A percentile compares a stretch with the other conserved stretches of the same genome.
Conservation (phyloP, 2,329 filamentous ascomycete species). For the Orbilia oligospora region DNA sequence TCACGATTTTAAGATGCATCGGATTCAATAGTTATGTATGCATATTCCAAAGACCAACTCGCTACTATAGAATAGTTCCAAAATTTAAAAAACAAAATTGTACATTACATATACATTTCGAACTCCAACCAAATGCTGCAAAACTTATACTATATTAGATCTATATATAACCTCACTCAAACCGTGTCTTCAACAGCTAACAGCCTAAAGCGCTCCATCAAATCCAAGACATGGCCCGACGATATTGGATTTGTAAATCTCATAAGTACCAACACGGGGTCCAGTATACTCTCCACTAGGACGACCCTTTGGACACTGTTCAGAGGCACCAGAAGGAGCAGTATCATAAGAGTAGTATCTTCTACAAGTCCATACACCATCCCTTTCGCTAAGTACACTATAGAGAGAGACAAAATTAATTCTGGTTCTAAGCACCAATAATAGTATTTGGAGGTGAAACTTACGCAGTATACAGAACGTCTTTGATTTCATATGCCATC, state of each 20-base stretch:
- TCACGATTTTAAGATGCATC: no score
- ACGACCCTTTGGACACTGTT: slow-evolving; percentile 1
- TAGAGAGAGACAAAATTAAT: neutral
- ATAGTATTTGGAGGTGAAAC: no score
- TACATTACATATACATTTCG: no score
- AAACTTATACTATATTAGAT: no score
- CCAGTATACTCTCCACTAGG: neutral
- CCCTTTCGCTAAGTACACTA: neutral
- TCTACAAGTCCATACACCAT: neutral
- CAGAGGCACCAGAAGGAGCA: neutral
- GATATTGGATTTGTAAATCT: neutral
- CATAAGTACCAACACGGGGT: slow-evolving; percentile 5
- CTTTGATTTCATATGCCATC: neutral
- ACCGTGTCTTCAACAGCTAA: neutral
- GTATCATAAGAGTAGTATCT: neutral
- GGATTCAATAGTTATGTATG: no score
- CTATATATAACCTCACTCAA: no score
- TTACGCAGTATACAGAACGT: slow-evolving; percentile 1
- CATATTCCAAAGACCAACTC: no score
- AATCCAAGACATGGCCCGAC: slow-evolving; percentile 5
- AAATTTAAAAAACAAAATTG: no score
- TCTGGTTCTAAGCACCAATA: no score
- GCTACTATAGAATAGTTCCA: no score
- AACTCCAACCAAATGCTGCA: no score
- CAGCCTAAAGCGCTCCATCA: neutral